Conservation (phyloP, 805 yeast genomes). For the Wickerhamomyces bovis region DNA sequence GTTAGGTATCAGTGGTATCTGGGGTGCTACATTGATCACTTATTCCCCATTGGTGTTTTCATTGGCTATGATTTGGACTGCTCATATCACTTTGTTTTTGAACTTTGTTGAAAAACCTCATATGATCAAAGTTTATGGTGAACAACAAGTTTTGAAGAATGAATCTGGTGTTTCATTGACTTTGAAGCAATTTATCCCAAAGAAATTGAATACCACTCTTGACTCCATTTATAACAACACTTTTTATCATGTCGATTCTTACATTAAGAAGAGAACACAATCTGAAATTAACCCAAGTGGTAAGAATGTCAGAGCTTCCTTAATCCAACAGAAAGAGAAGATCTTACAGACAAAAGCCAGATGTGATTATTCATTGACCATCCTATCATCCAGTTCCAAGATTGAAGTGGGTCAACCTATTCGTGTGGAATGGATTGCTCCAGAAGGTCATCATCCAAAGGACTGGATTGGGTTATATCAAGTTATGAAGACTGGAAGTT, state of each 20-base stretch:
- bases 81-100: conserved; percentile 58
- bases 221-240: conserved; percentile 38
- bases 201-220: conserved; percentile 34
- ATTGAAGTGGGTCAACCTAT: conserved; percentile 47
- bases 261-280: conserved; percentile 22
- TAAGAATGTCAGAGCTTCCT: conserved; percentile 4
- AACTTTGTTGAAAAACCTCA: conserved; percentile 73
- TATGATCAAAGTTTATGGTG: conserved; percentile 71
- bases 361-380: conserved; percentile 26
- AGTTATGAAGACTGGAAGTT: conserved; percentile 50
- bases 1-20: conserved; percentile 70
- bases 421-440: conserved; percentile 47
- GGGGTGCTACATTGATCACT: conserved; percentile 64
- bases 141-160: conserved; percentile 49
- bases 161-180: conserved; percentile 37
- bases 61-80: conserved; percentile 59
- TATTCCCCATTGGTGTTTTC: conserved; percentile 43
- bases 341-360: conserved; percentile 1
- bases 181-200: conserved; percentile 31
- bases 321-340: conserved; percentile 5
- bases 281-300: conserved; percentile 14
- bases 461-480: conserved; percentile 81
- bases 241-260: conserved; percentile 29
- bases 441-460: conserved; percentile 38
- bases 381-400: conserved; percentile 17